Percentiles rank a stretch among this genome's conserved stretches.
Evolutionary conservation across 2,329 filamentous ascomycete genomes (phyloP).

Genomic region (Aspergillus uvarum): DNA sequence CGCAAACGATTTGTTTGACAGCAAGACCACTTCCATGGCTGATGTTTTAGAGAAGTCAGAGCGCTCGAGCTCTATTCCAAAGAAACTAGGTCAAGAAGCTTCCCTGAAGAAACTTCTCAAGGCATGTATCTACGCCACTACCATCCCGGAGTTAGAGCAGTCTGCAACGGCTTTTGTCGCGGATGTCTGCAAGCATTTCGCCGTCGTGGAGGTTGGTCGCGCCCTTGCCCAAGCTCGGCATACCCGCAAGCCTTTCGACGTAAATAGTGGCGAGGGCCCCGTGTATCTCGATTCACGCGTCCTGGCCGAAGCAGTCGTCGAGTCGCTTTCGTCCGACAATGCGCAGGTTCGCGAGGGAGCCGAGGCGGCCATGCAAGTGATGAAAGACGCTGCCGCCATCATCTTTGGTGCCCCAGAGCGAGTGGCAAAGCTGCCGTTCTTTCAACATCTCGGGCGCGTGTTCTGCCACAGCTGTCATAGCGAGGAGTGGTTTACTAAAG

Average conservation of each 20-base stretch:
- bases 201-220: conserved; percentile 82
- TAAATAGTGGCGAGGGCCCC: conserved; percentile 80
- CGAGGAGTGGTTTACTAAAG: conserved; percentile 98
- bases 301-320: conserved; percentile 84
- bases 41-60: conserved; percentile 71
- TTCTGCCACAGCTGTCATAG: conserved; percentile 96
- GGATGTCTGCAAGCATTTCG: conserved; percentile 85
- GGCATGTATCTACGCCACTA: conserved; percentile 80
- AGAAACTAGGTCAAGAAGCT: conserved; percentile 81
- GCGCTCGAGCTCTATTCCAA: conserved; percentile 76
- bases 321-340: conserved; percentile 84
- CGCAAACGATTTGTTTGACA: conserved; percentile 76
- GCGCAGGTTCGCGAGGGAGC: conserved; percentile 77
- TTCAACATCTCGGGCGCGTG: conserved; percentile 74
- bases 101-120: conserved; percentile 84
- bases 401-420: conserved; percentile 76
- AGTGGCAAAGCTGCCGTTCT: conserved; percentile 77
- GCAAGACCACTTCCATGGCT: conserved; percentile 70
- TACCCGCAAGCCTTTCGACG: conserved; percentile 74
- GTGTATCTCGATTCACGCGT: conserved; percentile 83
- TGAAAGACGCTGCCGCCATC: conserved; percentile 71
- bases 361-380: conserved; percentile 71
- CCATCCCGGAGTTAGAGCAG: conserved; percentile 74
- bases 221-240: conserved; percentile 81
- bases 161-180: conserved; percentile 73